phyloP scores from a whole-genome alignment of 345 rosid species.

The Arabis hirsuta region DNA sequence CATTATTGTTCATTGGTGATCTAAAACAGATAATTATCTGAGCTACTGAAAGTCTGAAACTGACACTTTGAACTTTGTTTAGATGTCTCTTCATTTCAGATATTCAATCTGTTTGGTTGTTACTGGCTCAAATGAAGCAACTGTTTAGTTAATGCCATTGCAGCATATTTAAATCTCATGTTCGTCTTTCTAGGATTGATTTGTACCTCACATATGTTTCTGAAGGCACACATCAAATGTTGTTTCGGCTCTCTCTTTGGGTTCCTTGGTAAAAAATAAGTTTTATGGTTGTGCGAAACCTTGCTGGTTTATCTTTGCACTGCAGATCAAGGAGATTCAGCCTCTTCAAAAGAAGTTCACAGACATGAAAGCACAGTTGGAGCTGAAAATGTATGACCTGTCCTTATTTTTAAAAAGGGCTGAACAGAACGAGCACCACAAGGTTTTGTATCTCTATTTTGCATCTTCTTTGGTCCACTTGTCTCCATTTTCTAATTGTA shows the following conservation, averaged over 20 bases:
- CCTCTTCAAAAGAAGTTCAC: constrained; percentile 73
- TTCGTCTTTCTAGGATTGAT: constrained; percentile 20
- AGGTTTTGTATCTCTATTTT: constrained; percentile 54
- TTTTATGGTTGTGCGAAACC: constrained; percentile 13
- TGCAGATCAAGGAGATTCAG: constrained; percentile 73
- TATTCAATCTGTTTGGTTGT: constrained; percentile 20
- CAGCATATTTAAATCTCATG: neutral
- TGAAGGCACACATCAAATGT: constrained; percentile 12
- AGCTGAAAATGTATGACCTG: constrained; percentile 84
- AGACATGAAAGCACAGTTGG: constrained; percentile 75
- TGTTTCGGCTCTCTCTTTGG: constrained; percentile 16
- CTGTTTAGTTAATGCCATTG: constrained; percentile 1
- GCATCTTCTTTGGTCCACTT: neutral
- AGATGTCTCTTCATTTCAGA: constrained; percentile 15
- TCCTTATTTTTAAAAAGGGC: constrained; percentile 83
- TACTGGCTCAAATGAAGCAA: constrained; percentile 23
- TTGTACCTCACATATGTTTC: constrained; percentile 13
- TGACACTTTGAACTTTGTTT: constrained; percentile 12
- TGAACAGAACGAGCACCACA: constrained; percentile 92
- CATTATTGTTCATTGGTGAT: constrained; percentile 13
- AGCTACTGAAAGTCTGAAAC: constrained; percentile 14
- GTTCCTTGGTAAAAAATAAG: neutral
- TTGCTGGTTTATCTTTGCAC: constrained; percentile 35
- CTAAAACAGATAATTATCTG: neutral
- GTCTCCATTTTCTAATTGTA: constrained; percentile 1